Evolutionary conservation across 2,329 filamentous ascomycete genomes (phyloP), one percentile per base, ranked within the genome.

Genomic region (Talaromyces sp.): DNA sequence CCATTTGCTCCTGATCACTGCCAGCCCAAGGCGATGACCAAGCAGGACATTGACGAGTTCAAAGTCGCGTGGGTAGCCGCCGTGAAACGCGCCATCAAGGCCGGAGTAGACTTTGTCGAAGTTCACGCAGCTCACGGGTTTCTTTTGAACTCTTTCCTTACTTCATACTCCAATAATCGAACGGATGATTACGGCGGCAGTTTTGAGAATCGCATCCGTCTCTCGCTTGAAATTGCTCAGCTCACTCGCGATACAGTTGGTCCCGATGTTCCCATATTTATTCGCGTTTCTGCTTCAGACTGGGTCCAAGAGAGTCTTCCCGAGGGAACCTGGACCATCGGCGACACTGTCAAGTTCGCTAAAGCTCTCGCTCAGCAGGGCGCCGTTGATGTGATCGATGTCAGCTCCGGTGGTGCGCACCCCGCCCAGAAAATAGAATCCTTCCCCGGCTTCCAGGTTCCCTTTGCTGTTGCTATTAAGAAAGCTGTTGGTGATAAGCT

Each of bases 351-450:
- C 31, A 77, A 77, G 50, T 80, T 94, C 1, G 86, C 89, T 0
- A 69, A 78, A 68, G 76, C 87, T 9, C 81, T 97, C 1, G 88
- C 89, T 0, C 82, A 81, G 0, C 78, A 80, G 11, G 92, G 91
- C 33, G 63, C 65, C 3, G 81, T 96, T 43, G 92, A 97, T 70
- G 77, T 96, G 15, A 80, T 96, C 28, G 92, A 97, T 70, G 84
- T 96, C 59, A 91, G 86, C 65, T 86, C 86, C 1, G 89, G 85
- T 35, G 92, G 89, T 40, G 88, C 89, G 69, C 82, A 85, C 69
- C 73, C 78, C 36, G 65, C 66, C 22, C 74, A 77, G 63, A 72
- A 75, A 60, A 68, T 77, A 55, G 66, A 67, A 40, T 65, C 66
- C 10, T 81, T 82, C 45, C 84, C 85, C 1, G 87, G 79, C 0